These are phyloP conservation scores for Naganishia randhawae DNA, from an alignment of 768 basidiomycete species.

Conservation along the genomic window DNA sequence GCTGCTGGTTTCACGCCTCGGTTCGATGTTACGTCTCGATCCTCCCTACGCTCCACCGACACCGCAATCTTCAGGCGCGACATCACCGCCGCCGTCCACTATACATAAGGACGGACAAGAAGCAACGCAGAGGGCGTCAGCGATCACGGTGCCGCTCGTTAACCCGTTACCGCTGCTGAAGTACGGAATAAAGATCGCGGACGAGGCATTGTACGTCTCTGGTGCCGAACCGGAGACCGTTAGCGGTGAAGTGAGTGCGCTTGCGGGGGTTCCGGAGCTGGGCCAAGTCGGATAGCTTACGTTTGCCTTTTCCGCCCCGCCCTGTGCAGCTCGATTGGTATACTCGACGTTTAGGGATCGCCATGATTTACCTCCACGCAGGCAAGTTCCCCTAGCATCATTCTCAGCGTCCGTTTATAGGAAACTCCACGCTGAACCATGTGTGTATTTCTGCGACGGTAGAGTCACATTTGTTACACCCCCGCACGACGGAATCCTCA, in stretches of 20 bases:
- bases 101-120: background rate
- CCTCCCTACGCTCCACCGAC: conserved; percentile 1
- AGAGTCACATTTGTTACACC: conserved; percentile 9
- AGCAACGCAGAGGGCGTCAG: background rate
- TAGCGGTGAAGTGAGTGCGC: background rate
- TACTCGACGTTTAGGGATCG: conserved; percentile 9
- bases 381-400: conserved; percentile 17
- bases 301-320: background rate
- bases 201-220: conserved; percentile 22
- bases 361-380: conserved; percentile 23
- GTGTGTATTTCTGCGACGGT: background rate
- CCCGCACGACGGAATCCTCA: background rate
- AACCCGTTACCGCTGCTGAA: conserved; percentile 20
- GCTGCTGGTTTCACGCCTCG: background rate
- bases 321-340: conserved; percentile 30
- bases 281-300: background rate
- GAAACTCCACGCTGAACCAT: too few relatives aligned
- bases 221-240: conserved; percentile 6
- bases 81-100: background rate
- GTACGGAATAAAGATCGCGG: conserved; percentile 21
- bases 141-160: conserved; percentile 5
- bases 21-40: background rate
- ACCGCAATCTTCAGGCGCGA: background rate
- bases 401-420: too few relatives aligned
- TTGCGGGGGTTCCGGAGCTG: too few relatives aligned